phyloP scores from a whole-genome alignment of 2,329 filamentous ascomycete genomes.

The Fusarium albosuccineum region DNA sequence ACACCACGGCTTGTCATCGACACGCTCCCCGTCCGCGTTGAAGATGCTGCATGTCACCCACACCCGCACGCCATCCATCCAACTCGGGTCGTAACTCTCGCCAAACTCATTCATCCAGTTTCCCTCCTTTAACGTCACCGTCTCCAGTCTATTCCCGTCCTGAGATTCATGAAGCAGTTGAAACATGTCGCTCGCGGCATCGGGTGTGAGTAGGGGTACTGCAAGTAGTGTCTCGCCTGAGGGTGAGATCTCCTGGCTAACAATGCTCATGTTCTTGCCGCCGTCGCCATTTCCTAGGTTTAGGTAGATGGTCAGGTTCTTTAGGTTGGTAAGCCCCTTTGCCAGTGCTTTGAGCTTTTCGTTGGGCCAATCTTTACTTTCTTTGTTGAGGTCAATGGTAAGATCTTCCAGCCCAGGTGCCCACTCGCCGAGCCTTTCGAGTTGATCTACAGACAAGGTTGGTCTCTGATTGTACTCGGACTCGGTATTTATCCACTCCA shows the following conservation, averaged over 20 bases:
- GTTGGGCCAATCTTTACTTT: background rate
- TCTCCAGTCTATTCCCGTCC: background rate
- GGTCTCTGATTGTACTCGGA: background rate
- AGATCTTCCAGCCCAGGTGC: slow-evolving; percentile 7
- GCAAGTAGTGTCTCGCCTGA: background rate
- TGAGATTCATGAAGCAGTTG: background rate
- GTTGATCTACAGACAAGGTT: background rate
- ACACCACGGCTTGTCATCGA: no score
- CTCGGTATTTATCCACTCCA: slow-evolving; percentile 28
- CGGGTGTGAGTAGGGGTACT: background rate
- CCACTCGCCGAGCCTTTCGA: slow-evolving; percentile 1
- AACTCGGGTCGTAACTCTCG: no score
- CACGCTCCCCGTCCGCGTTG: no score
- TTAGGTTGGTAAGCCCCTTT: slow-evolving; percentile 5
- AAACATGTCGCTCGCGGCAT: background rate
- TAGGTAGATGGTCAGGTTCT: slow-evolving; percentile 3
- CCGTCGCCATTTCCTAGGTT: background rate
- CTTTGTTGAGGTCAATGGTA: slow-evolving; percentile 10
- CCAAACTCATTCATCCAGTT: background rate
- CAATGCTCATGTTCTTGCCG: background rate
- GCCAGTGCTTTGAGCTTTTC: slow-evolving; percentile 13
- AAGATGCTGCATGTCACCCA: no score
- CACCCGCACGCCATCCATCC: no score
- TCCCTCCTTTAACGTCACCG: background rate
- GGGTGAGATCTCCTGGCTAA: background rate